These are phyloP conservation scores for Alternaria angustiovoidea DNA, from an alignment of 2,329 filamentous ascomycete genomes.

Conservation along the genomic window DNA sequence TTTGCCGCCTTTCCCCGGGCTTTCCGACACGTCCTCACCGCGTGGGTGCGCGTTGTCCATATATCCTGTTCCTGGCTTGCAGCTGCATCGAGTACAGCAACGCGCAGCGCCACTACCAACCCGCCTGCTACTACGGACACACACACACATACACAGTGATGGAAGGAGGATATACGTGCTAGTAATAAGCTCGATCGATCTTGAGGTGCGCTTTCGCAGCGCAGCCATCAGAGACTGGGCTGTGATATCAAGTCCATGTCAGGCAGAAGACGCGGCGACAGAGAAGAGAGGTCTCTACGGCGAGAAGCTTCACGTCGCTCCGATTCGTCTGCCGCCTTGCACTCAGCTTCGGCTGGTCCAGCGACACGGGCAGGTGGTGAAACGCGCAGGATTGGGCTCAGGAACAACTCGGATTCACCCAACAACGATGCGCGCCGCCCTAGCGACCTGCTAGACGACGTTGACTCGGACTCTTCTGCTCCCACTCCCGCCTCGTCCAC, in stretches of 20 bases:
- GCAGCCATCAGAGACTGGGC: conserved; percentile 81
- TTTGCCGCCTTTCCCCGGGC: conserved; percentile 11
- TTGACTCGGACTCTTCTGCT: conserved; percentile 73
- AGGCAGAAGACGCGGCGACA: conserved; percentile 54
- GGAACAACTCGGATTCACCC: conserved; percentile 31
- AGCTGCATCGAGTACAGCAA: conserved; percentile 30
- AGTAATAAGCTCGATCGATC: conserved; percentile 52
- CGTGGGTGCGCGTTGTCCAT: conserved; percentile 39
- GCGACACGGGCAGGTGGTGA: conserved; percentile 23
- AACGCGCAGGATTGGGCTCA: conserved; percentile 24
- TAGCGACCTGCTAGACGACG: conserved; percentile 73
- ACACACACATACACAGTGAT: conserved; percentile 37
- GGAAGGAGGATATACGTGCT: conserved; percentile 35
- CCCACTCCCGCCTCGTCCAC: conserved; percentile 69
- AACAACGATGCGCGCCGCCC: conserved; percentile 43
- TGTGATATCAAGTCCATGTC: conserved; percentile 72
- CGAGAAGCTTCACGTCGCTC: conserved; percentile 38
- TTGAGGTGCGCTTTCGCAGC: conserved; percentile 81
- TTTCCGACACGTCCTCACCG: conserved; percentile 34
- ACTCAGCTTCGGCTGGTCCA: conserved; percentile 22
- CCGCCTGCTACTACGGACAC: conserved; percentile 11
- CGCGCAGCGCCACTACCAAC: conserved; percentile 16
- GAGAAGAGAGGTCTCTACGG: conserved; percentile 29
- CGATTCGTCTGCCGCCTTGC: conserved; percentile 31
- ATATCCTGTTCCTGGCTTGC: conserved; percentile 30